Evolutionary conservation across 352 stramenopile species (phyloP), one percentile per base, ranked within the genome.

Genomic region (Phytophthora sp.): DNA sequence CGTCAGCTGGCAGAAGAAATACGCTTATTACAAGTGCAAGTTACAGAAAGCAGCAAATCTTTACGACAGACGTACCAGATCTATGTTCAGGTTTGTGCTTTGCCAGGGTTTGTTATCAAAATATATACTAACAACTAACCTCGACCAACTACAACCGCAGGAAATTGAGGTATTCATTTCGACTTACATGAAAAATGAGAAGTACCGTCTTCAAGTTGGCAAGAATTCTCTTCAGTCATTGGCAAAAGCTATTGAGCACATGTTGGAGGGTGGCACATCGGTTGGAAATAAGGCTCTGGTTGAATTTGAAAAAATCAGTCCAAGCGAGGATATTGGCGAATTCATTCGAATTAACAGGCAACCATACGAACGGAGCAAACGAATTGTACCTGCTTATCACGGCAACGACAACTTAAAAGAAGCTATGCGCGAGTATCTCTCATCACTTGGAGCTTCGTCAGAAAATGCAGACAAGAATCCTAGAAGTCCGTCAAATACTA

Each of bases 101-200:
- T n/a, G 7, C 44, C 37, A n/a, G 37, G 17, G 6, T 17, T 26
- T 55, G n/a, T 46, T 28, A 46, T 26, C 10, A 15, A 49, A 28
- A 27, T 23, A 31, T 11, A 28, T 8, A 31, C 30, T 13, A 32
- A 13, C 9, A 59, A 32, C 30, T 56, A 26, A 45, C 6, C 5
- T 13, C 30, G 20, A 43, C 7, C 7, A 11, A 9, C 9, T 18
- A n/a, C 12, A 31, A 44, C 43, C 8, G 5, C 41, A 95, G 86
- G 82, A 95, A 50, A 76, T 93, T 32, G 80, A 91, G 27, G 69
- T 88, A 6, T 79, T 88, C 49, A 80, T 93, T 21, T 93, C 84
- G 3, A 73, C 75, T 5, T 91, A 79, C 49, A 92, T 92, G 82
- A 93, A 93, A 65, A 95, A 95, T 53, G 86, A 95, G 50, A 93